Base-by-base conservation (phyloP, 768 basidiomycete genomes). In the Coprinopsis cinerea region DNA sequence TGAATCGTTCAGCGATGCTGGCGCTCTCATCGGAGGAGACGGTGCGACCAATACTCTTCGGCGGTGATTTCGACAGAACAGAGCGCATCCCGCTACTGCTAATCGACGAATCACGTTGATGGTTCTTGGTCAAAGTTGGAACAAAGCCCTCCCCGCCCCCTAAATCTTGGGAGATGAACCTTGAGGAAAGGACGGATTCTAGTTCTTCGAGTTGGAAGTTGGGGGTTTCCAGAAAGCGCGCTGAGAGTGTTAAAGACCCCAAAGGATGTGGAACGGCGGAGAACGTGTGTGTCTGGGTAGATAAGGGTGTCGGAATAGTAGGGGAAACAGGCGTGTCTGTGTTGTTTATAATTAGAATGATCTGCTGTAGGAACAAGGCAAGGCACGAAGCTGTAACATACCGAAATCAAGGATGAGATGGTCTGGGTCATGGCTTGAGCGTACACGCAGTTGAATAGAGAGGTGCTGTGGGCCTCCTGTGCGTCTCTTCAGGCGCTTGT, bases 151-250 rank as follows among this genome's bases (percentile, higher is more conserved):
- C 77, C 10, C 49, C 51, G 6, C 32, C 55, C 13, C 51, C 49
- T n/a, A 59, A 52, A 56, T 87, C 84, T 48, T 81, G 71, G 1
- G 82, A 83, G 22, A 85, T 71, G 59, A 92, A 87, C 13, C 80
- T 72, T 2, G 82, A 84, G 2, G 85, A 88, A 3, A 91, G 70
- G 1, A 89, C 67, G 1, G 84, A 83, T 64, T 92, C 89, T 26
- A 83, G 73, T 55, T 88, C 84, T 63, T 89, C 86, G 25, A 90
- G 67, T 53, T 80, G 75, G 70, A 91, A 91, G 57, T 76, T 70
- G 3, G 88, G 85, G 1, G 75, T 67, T 11, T 76, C 70, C 41
- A 90, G 78, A 64, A 87, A 90, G 23, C 77, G 81, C 28, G 75
- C 66, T 7, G 80, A 71, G 46, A 92, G 73, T 0, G 72, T 68